Base-by-base conservation (phyloP, 768 basidiomycete species). In the Tricholomella constricta region DNA sequence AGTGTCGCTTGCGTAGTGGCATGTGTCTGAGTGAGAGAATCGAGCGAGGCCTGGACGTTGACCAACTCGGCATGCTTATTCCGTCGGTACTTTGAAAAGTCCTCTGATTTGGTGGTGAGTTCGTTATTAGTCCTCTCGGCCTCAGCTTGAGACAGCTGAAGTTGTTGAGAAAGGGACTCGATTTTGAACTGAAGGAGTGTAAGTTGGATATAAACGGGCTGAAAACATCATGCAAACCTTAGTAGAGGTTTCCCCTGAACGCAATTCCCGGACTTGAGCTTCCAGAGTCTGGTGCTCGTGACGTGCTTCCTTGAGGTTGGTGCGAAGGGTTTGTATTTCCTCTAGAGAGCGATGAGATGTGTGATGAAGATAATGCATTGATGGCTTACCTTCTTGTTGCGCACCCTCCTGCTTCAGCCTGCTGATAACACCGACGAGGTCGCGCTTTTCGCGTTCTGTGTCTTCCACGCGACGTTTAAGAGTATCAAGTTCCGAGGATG, bases 401-500 rank as follows among this genome's bases (percentile, higher is more conserved):
- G 78, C 63, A 36, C 78, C 76, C 55, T 94, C 89, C 61, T 90
- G 84, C 66, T 92, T 89, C 56, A 94, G 71, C 48, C 90, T 80
- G 66, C 89, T 93, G 4, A 94, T 83, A 38, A 94, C 88, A 25
- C 81, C 83, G 37, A 95, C 77, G 42, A 97, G 79, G 57, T 95
- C 92, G 29, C 93, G 84, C 71, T 97, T 97, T 76, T 97, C 95
- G 48, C 89, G 80, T 57, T 97, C 92, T 1, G 81, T 80, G 55
- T 91, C 89, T 19, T 91, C 85, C 4, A 88, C 71, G 34, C 83
- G 81, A 50, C 71, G 78, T 58, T 78, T 83, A 32, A 91, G 65
- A 6, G 71, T 66, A 31, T 84, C 84, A 7, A 83, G 66, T 64
- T 88, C 88, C 1, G 76, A 71, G 3, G 84, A 83, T 2, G 89